These are phyloP conservation scores for Cercospora zeina DNA, from an alignment of 2,329 filamentous ascomycete species.

Conservation along the genomic window DNA sequence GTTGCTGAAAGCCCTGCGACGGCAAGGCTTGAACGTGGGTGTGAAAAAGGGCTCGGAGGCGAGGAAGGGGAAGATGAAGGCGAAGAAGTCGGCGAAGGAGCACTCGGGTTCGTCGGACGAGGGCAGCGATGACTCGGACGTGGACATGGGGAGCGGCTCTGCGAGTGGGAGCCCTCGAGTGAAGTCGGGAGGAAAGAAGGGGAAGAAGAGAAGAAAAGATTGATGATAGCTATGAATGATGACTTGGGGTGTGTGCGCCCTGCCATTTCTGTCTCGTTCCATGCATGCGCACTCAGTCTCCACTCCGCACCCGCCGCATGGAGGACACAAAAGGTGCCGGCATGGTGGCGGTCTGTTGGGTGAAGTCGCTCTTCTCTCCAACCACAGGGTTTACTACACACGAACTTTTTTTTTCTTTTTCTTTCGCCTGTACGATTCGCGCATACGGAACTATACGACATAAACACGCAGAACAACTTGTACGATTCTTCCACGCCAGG, in stretches of 20 bases:
- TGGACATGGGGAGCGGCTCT: constrained; percentile 15
- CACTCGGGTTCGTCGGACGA: constrained; percentile 24
- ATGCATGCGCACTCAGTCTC: not conserved
- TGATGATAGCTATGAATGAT: not conserved
- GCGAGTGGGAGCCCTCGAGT: constrained; percentile 26
- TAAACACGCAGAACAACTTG: too few relatives aligned
- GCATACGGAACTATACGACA: too few relatives aligned
- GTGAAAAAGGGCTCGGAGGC: constrained; percentile 81
- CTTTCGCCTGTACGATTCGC: too few relatives aligned
- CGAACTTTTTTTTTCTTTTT: too few relatives aligned
- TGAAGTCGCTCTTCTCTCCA: not conserved
- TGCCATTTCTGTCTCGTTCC: not conserved
- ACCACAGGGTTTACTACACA: not conserved
- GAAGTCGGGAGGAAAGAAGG: constrained; percentile 29
- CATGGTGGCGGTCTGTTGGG: not conserved
- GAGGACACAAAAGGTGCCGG: not conserved
- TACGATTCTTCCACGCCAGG: too few relatives aligned
- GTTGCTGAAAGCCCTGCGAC: constrained; percentile 70
- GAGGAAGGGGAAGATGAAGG: constrained; percentile 40
- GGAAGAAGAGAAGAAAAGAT: constrained; percentile 30
- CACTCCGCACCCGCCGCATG: not conserved
- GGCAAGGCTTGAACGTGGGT: constrained; percentile 79
- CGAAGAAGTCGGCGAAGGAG: constrained; percentile 32
- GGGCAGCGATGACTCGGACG: constrained; percentile 25
- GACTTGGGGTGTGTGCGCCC: not conserved